Evolutionary conservation across 306 rosid genomes (phyloP).

Genomic region (Amphicarpaea edgeworthii): DNA sequence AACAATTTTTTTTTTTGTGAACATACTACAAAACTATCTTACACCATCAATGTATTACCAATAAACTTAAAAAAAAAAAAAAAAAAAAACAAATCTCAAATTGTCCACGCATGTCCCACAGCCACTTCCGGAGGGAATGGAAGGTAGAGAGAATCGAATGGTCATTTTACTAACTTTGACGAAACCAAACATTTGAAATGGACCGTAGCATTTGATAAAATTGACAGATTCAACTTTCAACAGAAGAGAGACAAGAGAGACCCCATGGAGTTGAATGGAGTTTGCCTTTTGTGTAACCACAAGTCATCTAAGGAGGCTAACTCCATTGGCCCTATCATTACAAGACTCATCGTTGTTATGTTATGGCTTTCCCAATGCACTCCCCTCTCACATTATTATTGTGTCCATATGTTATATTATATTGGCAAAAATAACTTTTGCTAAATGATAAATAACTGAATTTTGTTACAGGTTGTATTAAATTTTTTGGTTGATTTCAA

Average conservation of each 20-base stretch:
- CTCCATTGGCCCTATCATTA: conserved; percentile 48
- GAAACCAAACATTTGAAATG: conserved; percentile 38
- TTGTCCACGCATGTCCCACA: background rate
- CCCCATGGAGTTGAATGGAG: conserved; percentile 51
- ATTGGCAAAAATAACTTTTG: no score
- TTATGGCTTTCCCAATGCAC: conserved; percentile 42
- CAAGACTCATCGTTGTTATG: conserved; percentile 25
- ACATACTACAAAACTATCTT: no score
- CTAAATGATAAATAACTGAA: no score
- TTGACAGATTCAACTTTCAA: conserved; percentile 17
- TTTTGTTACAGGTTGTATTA: no score
- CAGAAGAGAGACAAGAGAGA: conserved; percentile 46
- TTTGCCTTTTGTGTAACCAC: conserved; percentile 48
- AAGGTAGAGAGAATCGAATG: conserved; percentile 27
- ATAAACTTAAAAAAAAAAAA: no score
- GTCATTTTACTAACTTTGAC: conserved; percentile 36
- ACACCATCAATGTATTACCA: no score
- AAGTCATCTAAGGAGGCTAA: conserved; percentile 41
- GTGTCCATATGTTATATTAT: conserved; percentile 16
- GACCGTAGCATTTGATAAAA: conserved; percentile 33
- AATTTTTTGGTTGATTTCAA: no score
- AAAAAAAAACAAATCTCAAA: no score
- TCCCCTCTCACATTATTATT: conserved; percentile 22
- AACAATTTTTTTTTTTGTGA: no score
- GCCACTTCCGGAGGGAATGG: conserved; percentile 39